Percentiles rank a stretch among this genome's conserved stretches.
Conservation (phyloP, 371 early-diverging fungal species). For the Actinomucor elegans region DNA sequence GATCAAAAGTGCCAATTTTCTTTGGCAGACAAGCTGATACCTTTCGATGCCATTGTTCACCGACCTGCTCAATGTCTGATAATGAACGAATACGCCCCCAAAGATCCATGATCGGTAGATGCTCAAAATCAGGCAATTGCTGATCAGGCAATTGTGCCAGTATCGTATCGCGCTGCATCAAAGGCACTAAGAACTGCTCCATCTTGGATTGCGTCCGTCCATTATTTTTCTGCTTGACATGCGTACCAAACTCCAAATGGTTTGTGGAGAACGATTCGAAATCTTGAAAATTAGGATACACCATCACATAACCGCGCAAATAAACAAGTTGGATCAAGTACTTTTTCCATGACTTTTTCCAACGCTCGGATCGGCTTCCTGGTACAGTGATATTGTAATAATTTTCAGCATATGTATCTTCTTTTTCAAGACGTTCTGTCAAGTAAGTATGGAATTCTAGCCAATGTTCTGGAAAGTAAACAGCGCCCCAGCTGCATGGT, state of each 20-base stretch:
- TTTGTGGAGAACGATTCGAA: constrained; percentile 68
- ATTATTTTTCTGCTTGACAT: constrained; percentile 41
- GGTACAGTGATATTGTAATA: constrained; percentile 41
- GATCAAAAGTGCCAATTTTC: background rate
- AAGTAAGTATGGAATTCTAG: constrained; percentile 62
- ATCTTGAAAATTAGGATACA: constrained; percentile 63
- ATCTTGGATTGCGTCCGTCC: constrained; percentile 37
- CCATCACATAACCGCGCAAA: constrained; percentile 62
- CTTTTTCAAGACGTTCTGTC: constrained; percentile 38
- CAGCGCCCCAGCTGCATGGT: constrained; percentile 71
- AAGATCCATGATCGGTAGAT: constrained; percentile 54
- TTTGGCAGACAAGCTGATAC: constrained; percentile 45
- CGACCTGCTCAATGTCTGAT: constrained; percentile 42
- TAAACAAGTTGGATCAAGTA: constrained; percentile 67
- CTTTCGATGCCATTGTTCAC: constrained; percentile 37
- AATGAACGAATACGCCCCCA: constrained; percentile 54
- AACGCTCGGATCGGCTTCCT: constrained; percentile 53
- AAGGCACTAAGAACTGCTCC: constrained; percentile 55
- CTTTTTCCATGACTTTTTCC: constrained; percentile 69
- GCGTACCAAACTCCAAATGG: constrained; percentile 64
- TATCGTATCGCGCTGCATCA: constrained; percentile 53
- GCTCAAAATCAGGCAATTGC: constrained; percentile 37
- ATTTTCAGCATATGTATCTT: constrained; percentile 24
- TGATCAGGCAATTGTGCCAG: constrained; percentile 16
- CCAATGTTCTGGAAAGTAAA: constrained; percentile 71